phyloP scores from a whole-genome alignment of 1,284 basidiomycete species.

The Puccinia polysora region DNA sequence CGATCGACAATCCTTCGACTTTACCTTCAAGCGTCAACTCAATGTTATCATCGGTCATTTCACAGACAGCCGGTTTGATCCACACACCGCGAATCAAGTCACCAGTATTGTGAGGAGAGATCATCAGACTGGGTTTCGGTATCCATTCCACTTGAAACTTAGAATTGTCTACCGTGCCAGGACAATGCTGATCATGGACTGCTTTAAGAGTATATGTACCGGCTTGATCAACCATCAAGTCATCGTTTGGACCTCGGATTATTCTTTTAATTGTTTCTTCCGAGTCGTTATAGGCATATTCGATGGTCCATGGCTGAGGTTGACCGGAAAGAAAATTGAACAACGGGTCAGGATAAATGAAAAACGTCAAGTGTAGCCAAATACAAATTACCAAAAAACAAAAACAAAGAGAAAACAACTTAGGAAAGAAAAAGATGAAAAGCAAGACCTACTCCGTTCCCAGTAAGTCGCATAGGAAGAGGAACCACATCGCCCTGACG shows the following conservation, averaged over 20 bases:
- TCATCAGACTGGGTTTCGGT: conserved; percentile 32
- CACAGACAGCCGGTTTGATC: conserved; percentile 34
- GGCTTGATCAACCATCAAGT: conserved; percentile 28
- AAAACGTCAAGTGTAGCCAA: not conserved
- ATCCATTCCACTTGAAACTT: conserved; percentile 37
- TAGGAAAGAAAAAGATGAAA: not conserved
- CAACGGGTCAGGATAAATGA: not conserved
- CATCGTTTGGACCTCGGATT: conserved; percentile 24
- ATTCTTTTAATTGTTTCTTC: conserved; percentile 11
- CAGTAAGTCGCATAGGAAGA: conserved; percentile 75
- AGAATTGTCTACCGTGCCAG: conserved; percentile 29
- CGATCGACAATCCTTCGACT: not conserved
- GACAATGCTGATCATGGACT: conserved; percentile 41
- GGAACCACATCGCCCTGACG: conserved; percentile 70
- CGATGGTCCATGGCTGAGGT: conserved; percentile 29
- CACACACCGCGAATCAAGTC: conserved; percentile 23
- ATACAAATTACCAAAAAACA: not conserved
- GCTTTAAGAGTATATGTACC: conserved; percentile 33
- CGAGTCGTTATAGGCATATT: conserved; percentile 19
- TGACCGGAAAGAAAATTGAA: not conserved
- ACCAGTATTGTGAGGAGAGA: conserved; percentile 28
- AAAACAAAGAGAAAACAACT: not conserved
- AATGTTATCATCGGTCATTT: conserved; percentile 35
- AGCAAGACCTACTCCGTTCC: conserved; percentile 65
- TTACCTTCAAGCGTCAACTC: conserved; percentile 41